Percentiles rank a stretch among this genome's conserved stretches.
Conservation (phyloP, 2,329 filamentous ascomycete genomes). For the Aspergillus sclerotialis region DNA sequence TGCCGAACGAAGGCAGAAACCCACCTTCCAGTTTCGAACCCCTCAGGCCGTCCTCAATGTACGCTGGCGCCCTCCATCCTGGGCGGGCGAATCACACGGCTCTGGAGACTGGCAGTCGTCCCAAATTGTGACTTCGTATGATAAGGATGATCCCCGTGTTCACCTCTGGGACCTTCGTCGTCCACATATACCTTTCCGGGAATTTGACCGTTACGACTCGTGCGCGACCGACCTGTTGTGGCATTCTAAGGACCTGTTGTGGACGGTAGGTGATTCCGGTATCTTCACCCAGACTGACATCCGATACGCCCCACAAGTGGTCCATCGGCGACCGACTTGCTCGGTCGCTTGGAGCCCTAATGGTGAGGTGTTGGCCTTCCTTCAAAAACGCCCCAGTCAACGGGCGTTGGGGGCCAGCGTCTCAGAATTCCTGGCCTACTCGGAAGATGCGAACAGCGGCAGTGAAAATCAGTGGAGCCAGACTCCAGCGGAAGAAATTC, state of each 20-base stretch:
- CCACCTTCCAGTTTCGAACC: slow-evolving; percentile 51
- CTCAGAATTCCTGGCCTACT: slow-evolving; percentile 33
- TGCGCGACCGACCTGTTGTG: slow-evolving; percentile 55
- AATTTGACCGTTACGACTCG: slow-evolving; percentile 50
- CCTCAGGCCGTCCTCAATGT: slow-evolving; percentile 57
- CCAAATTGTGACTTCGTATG: slow-evolving; percentile 56
- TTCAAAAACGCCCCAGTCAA: slow-evolving; percentile 44
- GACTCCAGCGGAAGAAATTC: slow-evolving; percentile 50
- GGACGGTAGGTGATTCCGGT: slow-evolving; percentile 57
- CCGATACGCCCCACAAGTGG: slow-evolving; percentile 51
- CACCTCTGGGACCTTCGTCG: slow-evolving; percentile 61
- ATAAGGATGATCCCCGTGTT: slow-evolving; percentile 53
- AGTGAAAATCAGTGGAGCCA: slow-evolving; percentile 43
- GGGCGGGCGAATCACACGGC: slow-evolving; percentile 45
- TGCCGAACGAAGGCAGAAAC: slow-evolving; percentile 53
- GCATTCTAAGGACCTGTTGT: slow-evolving; percentile 58
- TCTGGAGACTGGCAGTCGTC: slow-evolving; percentile 53
- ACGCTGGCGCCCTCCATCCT: slow-evolving; percentile 56
- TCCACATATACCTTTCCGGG: slow-evolving; percentile 55
- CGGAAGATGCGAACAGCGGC: slow-evolving; percentile 37
- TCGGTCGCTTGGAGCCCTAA: slow-evolving; percentile 51
- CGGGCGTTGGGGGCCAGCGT: slow-evolving; percentile 35
- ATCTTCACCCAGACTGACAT: slow-evolving; percentile 58
- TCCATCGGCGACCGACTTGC: slow-evolving; percentile 51
- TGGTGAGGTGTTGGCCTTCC: slow-evolving; percentile 50